phyloP scores from a whole-genome alignment of 768 basidiomycete genomes.

The Macrolepiota albuminosa region DNA sequence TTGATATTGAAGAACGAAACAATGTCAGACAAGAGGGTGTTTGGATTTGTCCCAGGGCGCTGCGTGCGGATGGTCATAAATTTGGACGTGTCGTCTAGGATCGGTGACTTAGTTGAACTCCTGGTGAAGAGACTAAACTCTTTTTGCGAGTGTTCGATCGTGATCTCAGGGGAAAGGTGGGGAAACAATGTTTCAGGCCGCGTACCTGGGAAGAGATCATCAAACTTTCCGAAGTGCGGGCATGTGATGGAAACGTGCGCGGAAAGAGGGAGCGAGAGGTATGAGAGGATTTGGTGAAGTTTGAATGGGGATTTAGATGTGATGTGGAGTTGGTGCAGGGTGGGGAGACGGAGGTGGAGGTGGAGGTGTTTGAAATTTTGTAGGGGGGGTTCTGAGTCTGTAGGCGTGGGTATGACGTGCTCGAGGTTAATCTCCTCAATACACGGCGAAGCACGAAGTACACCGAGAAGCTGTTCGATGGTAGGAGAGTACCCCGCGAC shows the following conservation, averaged over 20 bases:
- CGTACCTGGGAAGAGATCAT: not conserved
- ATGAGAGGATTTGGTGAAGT: not conserved
- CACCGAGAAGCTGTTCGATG: slow-evolving; percentile 25
- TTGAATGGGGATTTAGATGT: not conserved
- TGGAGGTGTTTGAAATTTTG: not conserved
- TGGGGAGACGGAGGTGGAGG: not conserved
- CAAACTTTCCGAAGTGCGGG: not conserved
- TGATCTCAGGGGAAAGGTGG: not conserved
- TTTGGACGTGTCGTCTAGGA: not conserved
- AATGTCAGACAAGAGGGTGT: not conserved
- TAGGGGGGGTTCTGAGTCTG: not conserved
- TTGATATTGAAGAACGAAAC: not conserved
- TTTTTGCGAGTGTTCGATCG: slow-evolving; percentile 20
- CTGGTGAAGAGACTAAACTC: slow-evolving; percentile 44
- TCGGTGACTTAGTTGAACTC: not conserved
- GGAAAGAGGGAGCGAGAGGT: not conserved
- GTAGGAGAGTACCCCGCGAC: slow-evolving; percentile 27
- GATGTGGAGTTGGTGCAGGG: not conserved
- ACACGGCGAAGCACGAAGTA: slow-evolving; percentile 28
- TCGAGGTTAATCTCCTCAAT: slow-evolving; percentile 30
- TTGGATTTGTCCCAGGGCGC: not conserved
- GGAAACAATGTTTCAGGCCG: not conserved
- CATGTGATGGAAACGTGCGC: not conserved
- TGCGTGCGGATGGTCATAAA: not conserved
- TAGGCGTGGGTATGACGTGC: slow-evolving; percentile 17